A percentile compares a stretch with the other conserved stretches of the same genome.
Evolutionary conservation across 2,329 filamentous ascomycete species (phyloP).

Genomic region (Cordyceps fumosorosea): DNA sequence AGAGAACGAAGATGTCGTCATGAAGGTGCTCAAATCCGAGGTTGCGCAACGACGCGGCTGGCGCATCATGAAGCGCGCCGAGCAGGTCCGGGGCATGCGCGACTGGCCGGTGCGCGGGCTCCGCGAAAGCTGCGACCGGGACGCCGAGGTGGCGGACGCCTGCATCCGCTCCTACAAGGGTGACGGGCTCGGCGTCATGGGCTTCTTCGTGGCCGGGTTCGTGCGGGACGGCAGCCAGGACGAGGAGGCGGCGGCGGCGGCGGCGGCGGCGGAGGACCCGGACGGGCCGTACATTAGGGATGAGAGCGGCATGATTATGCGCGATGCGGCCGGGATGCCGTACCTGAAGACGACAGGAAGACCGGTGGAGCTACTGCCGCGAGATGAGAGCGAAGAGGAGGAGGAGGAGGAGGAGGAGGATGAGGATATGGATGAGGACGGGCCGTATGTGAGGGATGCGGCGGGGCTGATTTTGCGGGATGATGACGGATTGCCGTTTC

Average conservation of each 20-base stretch:
- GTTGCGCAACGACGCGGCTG: constrained; percentile 64
- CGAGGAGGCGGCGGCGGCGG: neutral
- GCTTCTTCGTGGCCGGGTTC: constrained; percentile 92
- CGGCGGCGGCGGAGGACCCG: too few relatives aligned
- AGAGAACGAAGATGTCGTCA: constrained; percentile 85
- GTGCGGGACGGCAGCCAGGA: constrained; percentile 33
- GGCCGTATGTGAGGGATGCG: constrained; percentile 48
- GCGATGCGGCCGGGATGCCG: constrained; percentile 33
- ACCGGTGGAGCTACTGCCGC: constrained; percentile 20
- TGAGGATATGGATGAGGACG: constrained; percentile 27
- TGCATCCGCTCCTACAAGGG: constrained; percentile 79
- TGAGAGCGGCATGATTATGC: constrained; percentile 45
- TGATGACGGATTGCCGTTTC: constrained; percentile 30
- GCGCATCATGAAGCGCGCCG: constrained; percentile 63
- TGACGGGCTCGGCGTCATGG: constrained; percentile 79
- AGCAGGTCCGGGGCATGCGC: constrained; percentile 70
- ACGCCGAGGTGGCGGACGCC: constrained; percentile 55
- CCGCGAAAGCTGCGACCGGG: constrained; percentile 39
- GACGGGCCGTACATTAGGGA: constrained; percentile 50
- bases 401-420: constrained; percentile 20
- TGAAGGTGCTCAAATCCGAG: constrained; percentile 60
- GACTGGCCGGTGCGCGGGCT: constrained; percentile 66
- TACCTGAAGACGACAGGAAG: constrained; percentile 30
- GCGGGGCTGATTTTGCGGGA: constrained; percentile 45
- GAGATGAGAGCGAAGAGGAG: constrained; percentile 28